Evolutionary conservation across 2,329 filamentous ascomycete genomes (phyloP).

Genomic region (Fusarium hostae): DNA sequence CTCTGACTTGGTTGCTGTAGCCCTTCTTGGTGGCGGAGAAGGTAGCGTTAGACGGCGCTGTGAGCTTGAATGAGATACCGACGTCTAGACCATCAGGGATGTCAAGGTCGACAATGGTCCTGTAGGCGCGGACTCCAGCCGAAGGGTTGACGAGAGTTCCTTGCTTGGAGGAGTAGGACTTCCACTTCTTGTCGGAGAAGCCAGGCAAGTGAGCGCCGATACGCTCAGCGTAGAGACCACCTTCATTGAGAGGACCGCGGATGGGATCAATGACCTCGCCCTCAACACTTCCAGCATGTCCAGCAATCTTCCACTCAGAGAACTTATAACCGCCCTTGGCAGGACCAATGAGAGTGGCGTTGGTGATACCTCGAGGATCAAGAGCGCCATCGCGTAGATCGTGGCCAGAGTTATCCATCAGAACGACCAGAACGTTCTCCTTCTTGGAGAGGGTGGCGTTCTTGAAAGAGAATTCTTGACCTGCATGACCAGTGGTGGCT

Average conservation of each 20-base stretch:
- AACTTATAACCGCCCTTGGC: slow-evolving; percentile 51
- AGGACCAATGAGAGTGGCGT: slow-evolving; percentile 60
- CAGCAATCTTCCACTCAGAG: slow-evolving; percentile 67
- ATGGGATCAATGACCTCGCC: slow-evolving; percentile 63
- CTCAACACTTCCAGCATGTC: slow-evolving; percentile 63
- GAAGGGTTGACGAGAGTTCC: slow-evolving; percentile 56
- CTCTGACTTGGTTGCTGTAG: slow-evolving; percentile 56
- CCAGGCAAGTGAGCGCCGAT: slow-evolving; percentile 69
- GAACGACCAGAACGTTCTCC: slow-evolving; percentile 62
- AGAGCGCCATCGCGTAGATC: slow-evolving; percentile 62
- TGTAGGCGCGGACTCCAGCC: slow-evolving; percentile 66
- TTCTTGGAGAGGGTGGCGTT: slow-evolving; percentile 57
- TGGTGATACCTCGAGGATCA: slow-evolving; percentile 62
- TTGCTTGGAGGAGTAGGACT: slow-evolving; percentile 38
- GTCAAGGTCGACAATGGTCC: slow-evolving; percentile 61
- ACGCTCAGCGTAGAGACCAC: slow-evolving; percentile 67
- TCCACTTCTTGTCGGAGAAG: slow-evolving; percentile 61
- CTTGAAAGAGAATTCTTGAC: slow-evolving; percentile 60
- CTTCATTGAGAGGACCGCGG: slow-evolving; percentile 66
- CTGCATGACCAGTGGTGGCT: slow-evolving; percentile 52
- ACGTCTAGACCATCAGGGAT: slow-evolving; percentile 65
- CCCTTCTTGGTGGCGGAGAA: slow-evolving; percentile 47
- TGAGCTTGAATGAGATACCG: slow-evolving; percentile 65
- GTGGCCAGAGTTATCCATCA: slow-evolving; percentile 70
- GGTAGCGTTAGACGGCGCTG: slow-evolving; percentile 54